phyloP scores from a whole-genome alignment of 345 rosid genomes.

The Bretschneidera sinensis region DNA sequence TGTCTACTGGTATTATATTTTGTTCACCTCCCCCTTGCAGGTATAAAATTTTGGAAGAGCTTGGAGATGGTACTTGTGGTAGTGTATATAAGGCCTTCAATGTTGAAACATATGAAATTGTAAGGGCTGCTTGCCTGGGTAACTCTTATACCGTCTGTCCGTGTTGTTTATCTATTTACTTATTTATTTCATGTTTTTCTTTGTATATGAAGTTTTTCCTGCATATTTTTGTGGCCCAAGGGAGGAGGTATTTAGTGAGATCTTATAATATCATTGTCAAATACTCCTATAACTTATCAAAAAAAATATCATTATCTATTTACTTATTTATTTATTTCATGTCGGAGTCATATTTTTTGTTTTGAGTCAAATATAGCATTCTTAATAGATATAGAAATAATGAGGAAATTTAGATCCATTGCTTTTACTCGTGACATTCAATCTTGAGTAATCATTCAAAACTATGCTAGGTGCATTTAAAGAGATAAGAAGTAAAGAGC shows the following conservation, averaged over 20 bases:
- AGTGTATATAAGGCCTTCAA: slow-evolving; percentile 81
- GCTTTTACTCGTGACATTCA: neutral
- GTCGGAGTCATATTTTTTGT: too few species aligned
- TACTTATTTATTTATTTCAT: too few species aligned
- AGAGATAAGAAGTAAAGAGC: too few species aligned
- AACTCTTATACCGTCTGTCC: slow-evolving; percentile 6
- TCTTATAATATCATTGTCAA: too few species aligned
- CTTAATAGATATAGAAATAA: too few species aligned
- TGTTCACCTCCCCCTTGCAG: slow-evolving; percentile 32
- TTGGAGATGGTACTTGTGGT: slow-evolving; percentile 98
- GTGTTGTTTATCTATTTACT: slow-evolving; percentile 2
- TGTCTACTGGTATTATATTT: slow-evolving; percentile 4
- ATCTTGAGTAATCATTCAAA: too few species aligned
- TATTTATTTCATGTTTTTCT: neutral
- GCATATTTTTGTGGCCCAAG: neutral
- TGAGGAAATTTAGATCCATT: neutral
- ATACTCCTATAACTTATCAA: too few species aligned
- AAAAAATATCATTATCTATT: too few species aligned
- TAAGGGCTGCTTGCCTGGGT: slow-evolving; percentile 28
- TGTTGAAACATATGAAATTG: slow-evolving; percentile 67
- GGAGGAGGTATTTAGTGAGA: neutral
- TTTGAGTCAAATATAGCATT: too few species aligned
- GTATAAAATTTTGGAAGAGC: slow-evolving; percentile 79
- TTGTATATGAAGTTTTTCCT: neutral
- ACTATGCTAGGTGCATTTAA: too few species aligned